Evolutionary conservation across 164 flowering plant species (phyloP).

Genomic region (Cinnamomum micranthum): DNA sequence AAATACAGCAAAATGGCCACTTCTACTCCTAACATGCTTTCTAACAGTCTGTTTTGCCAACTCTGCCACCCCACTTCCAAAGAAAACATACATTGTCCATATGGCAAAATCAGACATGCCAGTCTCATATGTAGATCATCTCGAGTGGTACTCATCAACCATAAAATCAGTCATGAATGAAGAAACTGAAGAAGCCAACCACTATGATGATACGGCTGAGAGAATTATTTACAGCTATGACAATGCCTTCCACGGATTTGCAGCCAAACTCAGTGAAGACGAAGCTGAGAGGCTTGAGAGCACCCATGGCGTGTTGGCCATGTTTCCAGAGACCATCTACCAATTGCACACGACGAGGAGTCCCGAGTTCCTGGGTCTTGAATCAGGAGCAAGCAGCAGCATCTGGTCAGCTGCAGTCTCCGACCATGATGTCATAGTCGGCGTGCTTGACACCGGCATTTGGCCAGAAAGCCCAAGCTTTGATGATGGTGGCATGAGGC

Average conservation of each 20-base stretch:
- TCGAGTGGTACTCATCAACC: constrained; percentile 64
- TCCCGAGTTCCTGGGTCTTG: constrained; percentile 72
- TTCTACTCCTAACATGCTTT: constrained; percentile 3
- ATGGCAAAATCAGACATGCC: constrained; percentile 66
- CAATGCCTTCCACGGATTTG: constrained; percentile 75
- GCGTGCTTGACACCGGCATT: constrained; percentile 83
- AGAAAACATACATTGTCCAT: constrained; percentile 63
- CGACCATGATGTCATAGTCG: constrained; percentile 64
- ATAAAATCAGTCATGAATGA: constrained; percentile 31
- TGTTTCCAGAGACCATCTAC: constrained; percentile 54
- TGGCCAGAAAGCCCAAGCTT: constrained; percentile 90
- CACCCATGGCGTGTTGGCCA: constrained; percentile 51
- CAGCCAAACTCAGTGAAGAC: constrained; percentile 52
- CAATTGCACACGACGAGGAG: constrained; percentile 86
- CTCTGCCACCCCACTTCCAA: constrained; percentile 13
- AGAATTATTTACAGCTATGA: constrained; percentile 67
- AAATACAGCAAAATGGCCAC: constrained; percentile 9
- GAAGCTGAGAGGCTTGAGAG: constrained; percentile 50
- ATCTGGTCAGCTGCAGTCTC: constrained; percentile 32
- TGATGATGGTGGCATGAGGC: constrained; percentile 54
- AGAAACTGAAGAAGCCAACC: constrained; percentile 5
- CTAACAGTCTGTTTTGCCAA: neutral
- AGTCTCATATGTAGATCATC: constrained; percentile 38
- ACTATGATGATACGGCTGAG: constrained; percentile 16
- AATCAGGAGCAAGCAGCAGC: constrained; percentile 29